These are phyloP conservation scores for Apiotrichum gamsii DNA, from an alignment of 1,284 basidiomycete species.

Conservation along the genomic window DNA sequence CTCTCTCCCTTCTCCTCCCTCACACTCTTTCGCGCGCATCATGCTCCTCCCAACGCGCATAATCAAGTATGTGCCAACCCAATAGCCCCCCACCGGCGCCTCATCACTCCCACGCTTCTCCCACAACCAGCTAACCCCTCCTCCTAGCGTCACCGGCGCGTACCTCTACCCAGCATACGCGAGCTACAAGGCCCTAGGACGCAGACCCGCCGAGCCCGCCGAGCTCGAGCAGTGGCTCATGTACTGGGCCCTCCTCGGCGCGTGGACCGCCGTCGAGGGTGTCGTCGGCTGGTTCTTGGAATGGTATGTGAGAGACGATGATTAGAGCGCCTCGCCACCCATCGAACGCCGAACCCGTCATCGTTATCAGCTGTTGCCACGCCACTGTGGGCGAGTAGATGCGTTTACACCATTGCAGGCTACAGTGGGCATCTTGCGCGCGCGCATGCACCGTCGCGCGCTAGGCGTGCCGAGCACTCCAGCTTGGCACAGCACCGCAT, in stretches of 20 bases:
- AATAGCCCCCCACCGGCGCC: not conserved
- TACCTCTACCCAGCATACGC: slow-evolving; percentile 49
- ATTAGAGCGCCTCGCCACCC: no score
- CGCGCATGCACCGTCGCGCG: no score
- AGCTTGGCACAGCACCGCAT: no score
- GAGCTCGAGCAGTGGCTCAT: slow-evolving; percentile 44
- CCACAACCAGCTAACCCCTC: not conserved
- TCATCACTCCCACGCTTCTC: not conserved
- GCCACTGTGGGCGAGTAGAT: no score
- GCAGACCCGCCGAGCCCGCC: slow-evolving; percentile 56
- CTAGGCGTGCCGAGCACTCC: no score
- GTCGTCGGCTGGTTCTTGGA: slow-evolving; percentile 61
- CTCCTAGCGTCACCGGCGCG: slow-evolving; percentile 36
- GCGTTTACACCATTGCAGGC: no score
- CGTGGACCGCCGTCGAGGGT: slow-evolving; percentile 63
- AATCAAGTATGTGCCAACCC: slow-evolving; percentile 5
- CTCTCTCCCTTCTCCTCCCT: not conserved
- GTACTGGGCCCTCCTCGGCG: slow-evolving; percentile 56
- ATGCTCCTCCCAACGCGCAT: slow-evolving; percentile 12
- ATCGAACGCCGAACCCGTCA: no score
- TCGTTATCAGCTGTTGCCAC: no score
- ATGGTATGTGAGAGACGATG: no score
- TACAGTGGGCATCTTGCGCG: no score
- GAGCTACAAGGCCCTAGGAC: slow-evolving; percentile 52
- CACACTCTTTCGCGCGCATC: not conserved